A percentile compares a stretch with the other conserved stretches of the same genome.
Evolutionary conservation across 2,329 filamentous ascomycete genomes (phyloP).

Genomic region (Ophiostoma perfectum): DNA sequence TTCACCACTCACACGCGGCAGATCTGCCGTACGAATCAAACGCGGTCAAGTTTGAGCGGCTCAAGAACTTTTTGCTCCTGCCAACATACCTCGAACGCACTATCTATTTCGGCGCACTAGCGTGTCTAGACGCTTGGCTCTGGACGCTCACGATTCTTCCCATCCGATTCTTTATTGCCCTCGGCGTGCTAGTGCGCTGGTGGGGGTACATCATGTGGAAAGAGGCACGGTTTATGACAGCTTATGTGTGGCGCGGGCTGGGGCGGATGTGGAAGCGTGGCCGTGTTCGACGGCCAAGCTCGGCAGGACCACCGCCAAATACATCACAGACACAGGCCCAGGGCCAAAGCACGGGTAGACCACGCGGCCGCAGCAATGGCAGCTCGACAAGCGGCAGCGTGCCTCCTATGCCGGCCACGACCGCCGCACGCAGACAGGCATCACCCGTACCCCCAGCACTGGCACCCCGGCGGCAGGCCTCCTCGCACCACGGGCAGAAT

Average conservation of each 20-base stretch:
- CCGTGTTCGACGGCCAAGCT: slow-evolving; percentile 35
- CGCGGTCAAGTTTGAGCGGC: slow-evolving; percentile 81
- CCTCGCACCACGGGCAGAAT: neutral
- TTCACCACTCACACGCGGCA: slow-evolving; percentile 52
- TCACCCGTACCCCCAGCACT: neutral
- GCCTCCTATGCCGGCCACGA: neutral
- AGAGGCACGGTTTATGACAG: slow-evolving; percentile 65
- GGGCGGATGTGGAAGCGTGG: slow-evolving; percentile 69
- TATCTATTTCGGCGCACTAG: slow-evolving; percentile 79
- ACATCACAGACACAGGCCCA: neutral
- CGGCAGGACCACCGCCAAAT: slow-evolving; percentile 31
- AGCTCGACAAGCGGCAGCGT: slow-evolving; percentile 16
- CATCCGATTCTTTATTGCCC: slow-evolving; percentile 75
- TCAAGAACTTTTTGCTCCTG: slow-evolving; percentile 81
- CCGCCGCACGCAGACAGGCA: neutral
- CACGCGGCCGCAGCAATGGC: slow-evolving; percentile 17
- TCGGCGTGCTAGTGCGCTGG: slow-evolving; percentile 70
- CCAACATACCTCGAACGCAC: slow-evolving; percentile 78
- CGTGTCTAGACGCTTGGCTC: slow-evolving; percentile 92
- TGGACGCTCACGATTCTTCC: slow-evolving; percentile 95
- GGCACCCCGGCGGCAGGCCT: slow-evolving; percentile 1
- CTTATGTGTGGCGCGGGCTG: slow-evolving; percentile 73
- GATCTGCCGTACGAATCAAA: slow-evolving; percentile 83
- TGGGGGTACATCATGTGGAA: slow-evolving; percentile 67
- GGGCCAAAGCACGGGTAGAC: neutral